Conservation (phyloP, 2,329 filamentous ascomycete genomes). For the Calonectria fujianensis region DNA sequence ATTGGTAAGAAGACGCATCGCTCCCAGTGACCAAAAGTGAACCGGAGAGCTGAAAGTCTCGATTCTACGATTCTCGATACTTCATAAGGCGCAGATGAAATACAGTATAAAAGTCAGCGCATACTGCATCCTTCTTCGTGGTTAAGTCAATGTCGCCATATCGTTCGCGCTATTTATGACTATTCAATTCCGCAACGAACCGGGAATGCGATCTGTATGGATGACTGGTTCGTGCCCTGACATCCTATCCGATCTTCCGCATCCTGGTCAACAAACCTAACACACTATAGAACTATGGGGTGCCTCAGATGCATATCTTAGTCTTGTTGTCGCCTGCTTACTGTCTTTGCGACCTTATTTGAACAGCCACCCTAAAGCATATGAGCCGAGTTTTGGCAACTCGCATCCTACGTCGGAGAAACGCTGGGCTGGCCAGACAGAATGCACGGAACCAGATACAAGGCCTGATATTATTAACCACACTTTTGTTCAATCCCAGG, state of each 20-base stretch:
- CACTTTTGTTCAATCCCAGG: neutral
- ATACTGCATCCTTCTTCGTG: neutral
- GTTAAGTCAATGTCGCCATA: neutral
- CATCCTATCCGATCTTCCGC: neutral
- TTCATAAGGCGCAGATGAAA: neutral
- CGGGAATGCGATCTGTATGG: neutral
- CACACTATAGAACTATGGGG: neutral
- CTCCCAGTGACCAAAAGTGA: neutral
- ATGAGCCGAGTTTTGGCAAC: neutral
- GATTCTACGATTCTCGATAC: neutral
- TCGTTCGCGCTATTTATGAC: neutral
- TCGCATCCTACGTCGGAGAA: neutral
- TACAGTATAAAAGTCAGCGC: neutral
- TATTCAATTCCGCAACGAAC: neutral
- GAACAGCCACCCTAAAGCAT: neutral
- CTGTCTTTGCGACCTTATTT: neutral
- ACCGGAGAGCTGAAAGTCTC: neutral
- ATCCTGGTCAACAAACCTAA: neutral
- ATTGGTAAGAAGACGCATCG: neutral
- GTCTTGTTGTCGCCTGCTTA: neutral
- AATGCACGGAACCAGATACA: neutral
- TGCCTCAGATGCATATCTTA: neutral
- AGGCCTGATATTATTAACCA: neutral
- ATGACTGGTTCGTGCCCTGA: neutral
- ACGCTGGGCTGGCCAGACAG: neutral